Percentiles rank a stretch among this genome's conserved stretches.
Evolutionary conservation across 1,284 basidiomycete species (phyloP).

Genomic region (Cystobasidium sp.): DNA sequence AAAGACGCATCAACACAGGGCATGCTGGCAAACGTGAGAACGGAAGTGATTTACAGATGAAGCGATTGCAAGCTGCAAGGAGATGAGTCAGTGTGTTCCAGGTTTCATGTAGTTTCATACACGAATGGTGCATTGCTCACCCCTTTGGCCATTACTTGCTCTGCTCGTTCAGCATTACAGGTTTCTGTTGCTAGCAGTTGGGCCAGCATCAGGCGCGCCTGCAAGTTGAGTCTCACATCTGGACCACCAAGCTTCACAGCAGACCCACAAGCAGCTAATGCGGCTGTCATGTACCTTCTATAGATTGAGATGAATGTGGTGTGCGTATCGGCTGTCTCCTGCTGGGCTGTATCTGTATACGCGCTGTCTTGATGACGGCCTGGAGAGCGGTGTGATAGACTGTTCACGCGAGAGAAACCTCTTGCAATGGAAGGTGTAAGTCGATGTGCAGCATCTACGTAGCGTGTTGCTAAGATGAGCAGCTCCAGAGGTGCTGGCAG

Average conservation of each 20-base stretch:
- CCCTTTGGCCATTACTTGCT: slow-evolving; percentile 21
- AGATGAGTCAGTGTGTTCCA: background rate
- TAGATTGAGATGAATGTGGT: slow-evolving; percentile 17
- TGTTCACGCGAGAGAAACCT: background rate
- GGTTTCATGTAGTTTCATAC: background rate
- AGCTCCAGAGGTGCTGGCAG: slow-evolving; percentile 30
- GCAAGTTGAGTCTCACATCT: slow-evolving; percentile 16
- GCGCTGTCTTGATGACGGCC: no score
- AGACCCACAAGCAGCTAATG: slow-evolving; percentile 18
- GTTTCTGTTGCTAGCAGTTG: slow-evolving; percentile 36
- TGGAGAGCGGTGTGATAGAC: no score
- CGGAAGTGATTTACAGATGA: slow-evolving; percentile 5
- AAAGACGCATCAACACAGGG: background rate
- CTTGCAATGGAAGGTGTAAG: slow-evolving; percentile 10
- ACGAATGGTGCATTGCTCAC: background rate
- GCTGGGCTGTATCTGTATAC: no score
- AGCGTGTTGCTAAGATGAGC: slow-evolving; percentile 27
- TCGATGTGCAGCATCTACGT: slow-evolving; percentile 23
- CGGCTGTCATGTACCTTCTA: slow-evolving; percentile 31
- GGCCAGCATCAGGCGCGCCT: slow-evolving; percentile 34
- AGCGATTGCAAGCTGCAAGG: slow-evolving; percentile 14
- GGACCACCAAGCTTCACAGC: slow-evolving; percentile 7
- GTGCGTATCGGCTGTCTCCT: background rate
- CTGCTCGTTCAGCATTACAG: slow-evolving; percentile 8
- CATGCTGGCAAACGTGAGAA: background rate